Conservation (phyloP, 306 rosid genomes). For the Crotalaria pallida region DNA sequence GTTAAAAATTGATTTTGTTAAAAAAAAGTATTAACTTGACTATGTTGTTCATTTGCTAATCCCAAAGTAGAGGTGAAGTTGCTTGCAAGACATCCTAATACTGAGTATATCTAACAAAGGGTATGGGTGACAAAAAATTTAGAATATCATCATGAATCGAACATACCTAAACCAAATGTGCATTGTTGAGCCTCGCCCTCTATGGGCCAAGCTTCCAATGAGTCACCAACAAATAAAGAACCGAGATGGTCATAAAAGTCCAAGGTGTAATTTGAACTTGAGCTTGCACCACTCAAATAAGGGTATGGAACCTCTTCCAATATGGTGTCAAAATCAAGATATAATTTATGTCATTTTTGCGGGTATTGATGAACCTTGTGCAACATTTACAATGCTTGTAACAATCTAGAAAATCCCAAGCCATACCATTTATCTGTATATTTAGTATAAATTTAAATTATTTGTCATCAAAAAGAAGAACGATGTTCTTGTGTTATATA, state of each 20-base stretch:
- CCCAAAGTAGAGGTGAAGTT: too few relatives aligned
- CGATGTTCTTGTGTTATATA: neutral
- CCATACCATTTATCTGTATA: slow-evolving; percentile 82
- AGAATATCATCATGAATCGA: neutral
- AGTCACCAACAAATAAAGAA: slow-evolving; percentile 37
- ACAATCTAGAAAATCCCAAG: slow-evolving; percentile 69
- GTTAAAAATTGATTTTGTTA: too few relatives aligned
- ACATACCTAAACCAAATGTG: slow-evolving; percentile 83
- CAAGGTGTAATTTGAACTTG: slow-evolving; percentile 82
- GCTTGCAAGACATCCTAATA: too few relatives aligned
- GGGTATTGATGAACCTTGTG: slow-evolving; percentile 55
- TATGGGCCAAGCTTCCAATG: slow-evolving; percentile 21
- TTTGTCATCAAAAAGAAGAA: neutral
- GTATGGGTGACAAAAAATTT: too few relatives aligned
- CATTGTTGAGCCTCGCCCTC: slow-evolving; percentile 39
- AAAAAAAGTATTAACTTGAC: too few relatives aligned
- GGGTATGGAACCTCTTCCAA: too few relatives aligned
- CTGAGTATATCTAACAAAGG: too few relatives aligned
- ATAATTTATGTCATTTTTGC: slow-evolving; percentile 55
- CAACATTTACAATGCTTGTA: slow-evolving; percentile 66
- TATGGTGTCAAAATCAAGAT: slow-evolving; percentile 60
- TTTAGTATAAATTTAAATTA: neutral
- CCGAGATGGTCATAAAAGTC: slow-evolving; percentile 50
- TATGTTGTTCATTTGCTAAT: too few relatives aligned
- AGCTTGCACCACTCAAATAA: slow-evolving; percentile 74